Conservation (phyloP, 1,139 yeast genomes). For the Groenewaldozyma auringiensis region DNA sequence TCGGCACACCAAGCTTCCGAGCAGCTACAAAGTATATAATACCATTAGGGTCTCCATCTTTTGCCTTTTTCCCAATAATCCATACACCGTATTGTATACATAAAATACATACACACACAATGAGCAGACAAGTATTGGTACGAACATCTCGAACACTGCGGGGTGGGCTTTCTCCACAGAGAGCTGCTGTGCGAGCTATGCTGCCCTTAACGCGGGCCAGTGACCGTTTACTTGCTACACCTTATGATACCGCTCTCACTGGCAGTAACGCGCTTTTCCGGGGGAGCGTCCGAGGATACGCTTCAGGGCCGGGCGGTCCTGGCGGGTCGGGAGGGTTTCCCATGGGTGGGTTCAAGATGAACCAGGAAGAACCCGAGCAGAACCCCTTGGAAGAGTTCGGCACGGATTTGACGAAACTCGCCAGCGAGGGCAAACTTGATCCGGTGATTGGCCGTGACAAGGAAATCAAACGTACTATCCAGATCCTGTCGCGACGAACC, state of each 20-base stretch:
- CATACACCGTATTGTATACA: too few relatives aligned
- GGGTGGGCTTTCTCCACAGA: too few relatives aligned
- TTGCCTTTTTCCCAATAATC: too few relatives aligned
- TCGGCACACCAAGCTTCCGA: too few relatives aligned
- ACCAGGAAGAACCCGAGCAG: slow-evolving; percentile 41
- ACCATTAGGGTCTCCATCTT: too few relatives aligned
- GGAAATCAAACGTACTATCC: slow-evolving; percentile 87
- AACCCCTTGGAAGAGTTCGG: slow-evolving; percentile 81
- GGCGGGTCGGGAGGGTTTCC: slow-evolving; percentile 7
- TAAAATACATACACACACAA: too few relatives aligned
- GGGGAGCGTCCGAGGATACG: slow-evolving; percentile 10
- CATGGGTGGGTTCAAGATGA: slow-evolving; percentile 12
- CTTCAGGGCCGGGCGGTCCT: slow-evolving; percentile 6
- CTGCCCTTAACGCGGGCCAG: too few relatives aligned
- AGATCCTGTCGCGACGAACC: slow-evolving; percentile 82
- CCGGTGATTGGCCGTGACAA: slow-evolving; percentile 97
- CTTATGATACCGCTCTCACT: too few relatives aligned
- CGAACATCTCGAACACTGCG: neutral
- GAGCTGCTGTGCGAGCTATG: too few relatives aligned
- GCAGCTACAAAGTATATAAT: too few relatives aligned
- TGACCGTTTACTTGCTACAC: too few relatives aligned
- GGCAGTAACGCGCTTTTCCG: too few relatives aligned
- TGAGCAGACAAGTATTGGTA: neutral
- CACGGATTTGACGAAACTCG: slow-evolving; percentile 78
- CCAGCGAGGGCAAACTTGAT: slow-evolving; percentile 83